Conservation (phyloP, 2,329 filamentous ascomycete genomes). For the Talaromyces piceae region DNA sequence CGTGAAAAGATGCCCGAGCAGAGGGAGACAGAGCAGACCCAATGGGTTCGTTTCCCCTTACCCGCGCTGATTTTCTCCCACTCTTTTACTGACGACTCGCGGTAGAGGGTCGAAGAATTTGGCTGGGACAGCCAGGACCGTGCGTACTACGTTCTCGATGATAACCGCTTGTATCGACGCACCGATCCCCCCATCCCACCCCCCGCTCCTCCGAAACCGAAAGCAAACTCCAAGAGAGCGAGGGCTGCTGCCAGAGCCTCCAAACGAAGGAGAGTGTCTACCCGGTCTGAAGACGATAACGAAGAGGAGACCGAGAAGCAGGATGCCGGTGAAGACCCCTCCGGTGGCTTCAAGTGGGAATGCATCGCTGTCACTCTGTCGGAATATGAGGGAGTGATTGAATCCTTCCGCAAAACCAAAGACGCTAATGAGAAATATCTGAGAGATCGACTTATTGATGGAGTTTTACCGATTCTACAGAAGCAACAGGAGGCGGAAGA, state of each 20-base stretch:
- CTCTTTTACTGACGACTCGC: background rate
- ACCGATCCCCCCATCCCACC: conserved; percentile 64
- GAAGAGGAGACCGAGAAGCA: conserved; percentile 30
- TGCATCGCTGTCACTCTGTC: conserved; percentile 75
- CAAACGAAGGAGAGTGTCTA: conserved; percentile 58
- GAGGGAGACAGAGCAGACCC: conserved; percentile 69
- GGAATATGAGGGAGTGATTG: conserved; percentile 67
- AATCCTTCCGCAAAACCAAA: conserved; percentile 63
- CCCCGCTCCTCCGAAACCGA: conserved; percentile 50
- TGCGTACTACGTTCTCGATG: conserved; percentile 83
- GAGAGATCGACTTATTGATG: conserved; percentile 61
- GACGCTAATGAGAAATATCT: conserved; percentile 81
- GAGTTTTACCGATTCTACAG: conserved; percentile 78
- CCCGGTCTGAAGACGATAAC: conserved; percentile 34
- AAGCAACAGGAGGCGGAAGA: conserved; percentile 62
- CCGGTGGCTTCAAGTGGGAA: conserved; percentile 80
- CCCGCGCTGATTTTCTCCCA: too few species aligned
- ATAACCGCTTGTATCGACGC: conserved; percentile 83
- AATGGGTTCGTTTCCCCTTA: conserved; percentile 60
- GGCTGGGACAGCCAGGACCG: conserved; percentile 87
- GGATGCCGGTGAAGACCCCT: conserved; percentile 50
- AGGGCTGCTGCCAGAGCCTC: conserved; percentile 58
- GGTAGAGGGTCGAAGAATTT: conserved; percentile 40
- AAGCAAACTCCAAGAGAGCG: conserved; percentile 58
- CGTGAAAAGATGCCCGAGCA: conserved; percentile 79